Evolutionary conservation across 192 early-diverging fungal species (phyloP), one percentile per base, ranked within the genome.

Genomic region (Pecoramyces ruminantium): DNA sequence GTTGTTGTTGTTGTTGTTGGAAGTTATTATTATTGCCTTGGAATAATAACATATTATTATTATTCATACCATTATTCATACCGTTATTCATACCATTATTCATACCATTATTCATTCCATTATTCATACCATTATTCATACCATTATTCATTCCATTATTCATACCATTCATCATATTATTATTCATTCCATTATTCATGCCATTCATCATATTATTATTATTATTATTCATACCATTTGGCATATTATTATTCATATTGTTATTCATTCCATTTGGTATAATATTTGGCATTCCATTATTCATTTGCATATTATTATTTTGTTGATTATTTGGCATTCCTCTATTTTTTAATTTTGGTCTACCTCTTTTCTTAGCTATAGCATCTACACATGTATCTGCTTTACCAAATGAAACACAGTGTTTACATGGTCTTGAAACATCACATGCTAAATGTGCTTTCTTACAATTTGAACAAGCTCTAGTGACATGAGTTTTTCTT

Each of bases 391-490:
- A 96, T 18, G 92, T 90, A 82, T 93, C 93, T 34, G 88, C 87
- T 84, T 92, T 93, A 34, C 90, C 91, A 29, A 94, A 81, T 13
- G 90, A 87, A 27, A 91, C 86, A 84, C 95, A 96, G 39, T 94
- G 86, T 82, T 90, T 90, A 84, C 95, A 96, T 13, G 95, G 95
- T 29, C 95, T 86, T 21, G 88, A 86, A 14, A 90, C 87, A 88
- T 96, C 94, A 86, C 95, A 96, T 18, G 93, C 93, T 77, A 96
- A 86, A 82, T 96, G 95, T 6, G 94, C 93, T 80, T 91, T 90
- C 81, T 94, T 95, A 86, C 95, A 96, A 85, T 95, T 93, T 39
- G 91, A 86, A 84, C 95, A 96, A n/a, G 95, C 95, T 82, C 93
- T 94, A 30, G 92, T 90, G 17, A 96, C 95, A 80, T 96, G 94